Conservation (phyloP, 1,139 yeast species). For the Geotrichum siamense region DNA sequence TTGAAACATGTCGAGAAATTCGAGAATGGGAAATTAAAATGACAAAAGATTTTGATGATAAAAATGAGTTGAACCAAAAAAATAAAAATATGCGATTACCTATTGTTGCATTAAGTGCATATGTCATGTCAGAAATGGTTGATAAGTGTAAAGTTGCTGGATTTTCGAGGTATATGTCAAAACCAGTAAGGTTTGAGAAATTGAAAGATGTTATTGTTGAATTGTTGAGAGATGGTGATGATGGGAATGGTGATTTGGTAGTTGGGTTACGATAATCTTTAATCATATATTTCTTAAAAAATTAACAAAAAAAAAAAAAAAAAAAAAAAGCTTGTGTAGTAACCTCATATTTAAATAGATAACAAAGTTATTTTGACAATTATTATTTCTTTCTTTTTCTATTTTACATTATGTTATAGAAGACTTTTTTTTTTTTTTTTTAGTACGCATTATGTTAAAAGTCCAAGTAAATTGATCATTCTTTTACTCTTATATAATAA, state of each 20-base stretch:
- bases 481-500: no score
- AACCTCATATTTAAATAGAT: no score
- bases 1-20: constrained; percentile 69
- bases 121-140: constrained; percentile 76
- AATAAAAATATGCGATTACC: constrained; percentile 48
- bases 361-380: no score
- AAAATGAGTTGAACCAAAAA: neutral
- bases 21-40: constrained; percentile 57
- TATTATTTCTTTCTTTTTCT: no score
- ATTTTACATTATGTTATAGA: no score
- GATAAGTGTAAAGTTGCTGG: constrained; percentile 68
- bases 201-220: constrained; percentile 23
- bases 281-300: no score
- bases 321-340: no score
- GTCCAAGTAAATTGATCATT: no score
- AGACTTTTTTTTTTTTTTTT: no score
- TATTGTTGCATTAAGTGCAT: constrained; percentile 73
- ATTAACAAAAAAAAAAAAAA: no score
- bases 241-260: constrained; percentile 2
- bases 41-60: neutral
- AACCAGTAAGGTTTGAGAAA: constrained; percentile 43
- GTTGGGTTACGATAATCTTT: no score
- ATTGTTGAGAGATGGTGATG: constrained; percentile 3
- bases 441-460: no score
- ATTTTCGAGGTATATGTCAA: constrained; percentile 71